Percentiles rank a stretch among this genome's conserved stretches.
phyloP scores from a whole-genome alignment of 164 flowering plant species.

The Kalanchoe fedtschenkoi region DNA sequence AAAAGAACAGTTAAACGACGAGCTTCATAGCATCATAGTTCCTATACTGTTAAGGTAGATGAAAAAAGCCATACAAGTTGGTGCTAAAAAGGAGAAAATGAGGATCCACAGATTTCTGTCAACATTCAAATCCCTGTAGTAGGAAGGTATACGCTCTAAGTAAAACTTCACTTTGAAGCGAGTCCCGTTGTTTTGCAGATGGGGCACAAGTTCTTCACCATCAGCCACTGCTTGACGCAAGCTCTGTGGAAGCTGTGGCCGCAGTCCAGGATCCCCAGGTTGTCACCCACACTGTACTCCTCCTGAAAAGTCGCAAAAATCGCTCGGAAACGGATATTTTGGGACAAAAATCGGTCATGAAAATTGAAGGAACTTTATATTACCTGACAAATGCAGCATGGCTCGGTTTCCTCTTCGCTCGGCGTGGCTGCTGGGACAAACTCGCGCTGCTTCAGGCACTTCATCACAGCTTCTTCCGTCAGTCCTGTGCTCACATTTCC shows the following conservation, averaged over 20 bases:
- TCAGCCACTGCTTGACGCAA: conserved; percentile 74
- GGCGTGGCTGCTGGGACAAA: conserved; percentile 8
- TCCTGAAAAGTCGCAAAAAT: conserved; percentile 46
- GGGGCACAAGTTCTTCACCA: conserved; percentile 73
- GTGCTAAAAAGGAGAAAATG: background rate
- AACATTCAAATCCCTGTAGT: background rate
- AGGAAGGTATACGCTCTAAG: background rate
- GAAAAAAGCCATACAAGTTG: background rate
- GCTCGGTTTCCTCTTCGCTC: conserved; percentile 39
- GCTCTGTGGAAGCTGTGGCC: conserved; percentile 65
- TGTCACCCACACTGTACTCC: conserved; percentile 63
- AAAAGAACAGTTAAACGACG: background rate
- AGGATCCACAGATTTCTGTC: background rate
- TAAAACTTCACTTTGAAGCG: conserved; percentile 16
- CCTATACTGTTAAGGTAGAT: background rate
- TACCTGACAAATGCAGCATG: conserved; percentile 83
- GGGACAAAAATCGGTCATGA: background rate
- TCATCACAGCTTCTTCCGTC: conserved; percentile 44
- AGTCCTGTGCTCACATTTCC: conserved; percentile 71
- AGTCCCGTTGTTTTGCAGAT: conserved; percentile 73
- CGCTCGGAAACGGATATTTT: background rate
- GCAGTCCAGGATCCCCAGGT: conserved; percentile 60
- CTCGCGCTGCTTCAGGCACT: conserved; percentile 32
- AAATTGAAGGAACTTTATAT: background rate
- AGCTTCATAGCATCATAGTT: background rate